Evolutionary conservation across 1,284 basidiomycete genomes (phyloP).

Genomic region (Ganoderma sinense): DNA sequence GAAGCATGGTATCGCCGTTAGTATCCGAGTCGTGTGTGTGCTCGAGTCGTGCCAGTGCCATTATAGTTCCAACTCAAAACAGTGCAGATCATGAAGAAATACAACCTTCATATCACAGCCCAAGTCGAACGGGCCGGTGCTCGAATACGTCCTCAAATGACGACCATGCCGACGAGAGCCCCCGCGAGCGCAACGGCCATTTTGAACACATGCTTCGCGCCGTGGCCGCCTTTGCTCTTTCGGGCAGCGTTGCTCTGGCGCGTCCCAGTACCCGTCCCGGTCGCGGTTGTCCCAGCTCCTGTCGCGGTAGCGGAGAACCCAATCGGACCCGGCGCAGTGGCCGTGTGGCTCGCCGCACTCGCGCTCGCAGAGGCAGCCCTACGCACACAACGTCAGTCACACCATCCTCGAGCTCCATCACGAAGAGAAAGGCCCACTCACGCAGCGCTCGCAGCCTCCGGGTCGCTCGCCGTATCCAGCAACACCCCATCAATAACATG

Average conservation of each 20-base stretch:
- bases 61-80: too few relatives aligned
- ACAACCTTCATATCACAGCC: too few relatives aligned
- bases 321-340: conserved; percentile 27
- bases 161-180: neutral
- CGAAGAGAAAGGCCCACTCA: too few relatives aligned
- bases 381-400: neutral
- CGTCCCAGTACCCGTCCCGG: neutral
- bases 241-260: neutral
- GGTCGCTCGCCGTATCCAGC: conserved; percentile 57
- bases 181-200: neutral
- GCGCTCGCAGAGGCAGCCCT: conserved; percentile 29
- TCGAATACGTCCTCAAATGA: neutral
- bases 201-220: neutral
- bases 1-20: too few relatives aligned
- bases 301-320: conserved; percentile 23
- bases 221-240: neutral
- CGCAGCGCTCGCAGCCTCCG: conserved; percentile 64
- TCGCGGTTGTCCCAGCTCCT: neutral
- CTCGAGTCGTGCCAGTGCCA: too few relatives aligned
- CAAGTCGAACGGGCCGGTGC: too few relatives aligned
- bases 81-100: too few relatives aligned
- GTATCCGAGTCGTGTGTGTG: too few relatives aligned
- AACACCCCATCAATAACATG: conserved; percentile 76
- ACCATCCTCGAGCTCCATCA: too few relatives aligned
- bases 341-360: conserved; percentile 20